Base-by-base conservation (phyloP, 176 grass and related monocot genomes). In the Carex parvula region DNA sequence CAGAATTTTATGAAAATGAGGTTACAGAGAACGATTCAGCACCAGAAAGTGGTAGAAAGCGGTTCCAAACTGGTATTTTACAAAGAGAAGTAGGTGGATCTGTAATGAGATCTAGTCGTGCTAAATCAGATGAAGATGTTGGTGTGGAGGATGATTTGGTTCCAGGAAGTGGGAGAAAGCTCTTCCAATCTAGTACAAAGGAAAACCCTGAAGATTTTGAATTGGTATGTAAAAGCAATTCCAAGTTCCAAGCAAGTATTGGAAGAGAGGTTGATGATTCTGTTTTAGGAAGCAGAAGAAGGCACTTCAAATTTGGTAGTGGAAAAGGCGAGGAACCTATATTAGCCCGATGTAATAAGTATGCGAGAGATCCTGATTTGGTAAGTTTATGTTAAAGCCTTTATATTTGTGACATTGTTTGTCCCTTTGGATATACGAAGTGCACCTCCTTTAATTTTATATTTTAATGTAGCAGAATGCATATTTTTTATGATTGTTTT, bases 31-130 rank as follows among this genome's bases (percentile, higher is more conserved):
- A 29, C 59, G 83, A 79, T 85, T 80, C 85, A 81, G 79, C 58
- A 88, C 52, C 86, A 76, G 84, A 76, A 84, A 84, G 64, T 83
- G 81, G 54, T 22, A 77, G 65, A 90, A 81, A 87, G 88, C 44
- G 15, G 17, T 44, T 81, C 79, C 30, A 81, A 81, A 0, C 56
- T 81, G 56, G 17, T 61, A n/a, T 59, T 44, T 81, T 82, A 52
- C n/a, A 82, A 66, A 67, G 15, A 62, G 21, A 82, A 65, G 60
- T 53, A 52, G 20, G 14, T 16, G 21, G 35, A 42, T 62, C 39
- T 24, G 21, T 48, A 48, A 6, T 16, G n/a, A 82, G 44, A 30
- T 64, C 58, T 62, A 67, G 42, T 32, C 1, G 21, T 64, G 9
- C 37, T 64, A 64, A 64, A 26, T 82, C 59, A 17, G 35, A 48